These are phyloP conservation scores for Solanum virginianum DNA, from an alignment of 257 asterid species.

Conservation along the genomic window DNA sequence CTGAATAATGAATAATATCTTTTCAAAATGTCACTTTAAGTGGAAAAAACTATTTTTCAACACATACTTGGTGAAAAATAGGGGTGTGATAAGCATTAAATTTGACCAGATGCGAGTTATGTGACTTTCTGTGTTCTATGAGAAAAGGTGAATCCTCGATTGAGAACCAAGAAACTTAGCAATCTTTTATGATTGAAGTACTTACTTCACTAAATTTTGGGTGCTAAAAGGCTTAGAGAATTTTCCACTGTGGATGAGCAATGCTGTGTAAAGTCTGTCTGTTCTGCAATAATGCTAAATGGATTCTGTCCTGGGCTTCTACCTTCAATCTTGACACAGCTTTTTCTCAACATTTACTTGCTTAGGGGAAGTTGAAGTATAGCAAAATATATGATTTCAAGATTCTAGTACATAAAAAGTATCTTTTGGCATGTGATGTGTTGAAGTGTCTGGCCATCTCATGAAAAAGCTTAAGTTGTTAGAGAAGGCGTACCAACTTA, in stretches of 20 bases:
- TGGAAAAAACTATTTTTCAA: too few relatives aligned
- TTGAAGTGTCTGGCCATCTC: background rate
- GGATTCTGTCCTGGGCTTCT: background rate
- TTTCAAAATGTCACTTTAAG: too few relatives aligned
- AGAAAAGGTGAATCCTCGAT: background rate
- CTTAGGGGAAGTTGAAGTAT: background rate
- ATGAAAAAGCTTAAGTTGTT: background rate
- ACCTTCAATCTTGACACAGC: background rate
- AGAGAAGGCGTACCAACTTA: background rate
- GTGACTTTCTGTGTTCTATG: background rate
- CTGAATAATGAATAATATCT: too few relatives aligned
- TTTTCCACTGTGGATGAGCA: background rate
- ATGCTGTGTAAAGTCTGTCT: background rate
- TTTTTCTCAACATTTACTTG: background rate
- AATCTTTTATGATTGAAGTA: background rate
- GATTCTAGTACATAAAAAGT: background rate
- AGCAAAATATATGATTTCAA: background rate
- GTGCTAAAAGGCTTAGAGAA: background rate
- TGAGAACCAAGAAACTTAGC: background rate
- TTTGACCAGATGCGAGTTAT: background rate
- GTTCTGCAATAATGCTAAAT: background rate
- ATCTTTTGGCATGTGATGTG: background rate
- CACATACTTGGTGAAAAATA: too few relatives aligned
- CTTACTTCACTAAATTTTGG: background rate
- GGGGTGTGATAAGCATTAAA: background rate